Evolutionary conservation across 176 grass and related monocot species (phyloP).

Genomic region (Aechmea fasciata): DNA sequence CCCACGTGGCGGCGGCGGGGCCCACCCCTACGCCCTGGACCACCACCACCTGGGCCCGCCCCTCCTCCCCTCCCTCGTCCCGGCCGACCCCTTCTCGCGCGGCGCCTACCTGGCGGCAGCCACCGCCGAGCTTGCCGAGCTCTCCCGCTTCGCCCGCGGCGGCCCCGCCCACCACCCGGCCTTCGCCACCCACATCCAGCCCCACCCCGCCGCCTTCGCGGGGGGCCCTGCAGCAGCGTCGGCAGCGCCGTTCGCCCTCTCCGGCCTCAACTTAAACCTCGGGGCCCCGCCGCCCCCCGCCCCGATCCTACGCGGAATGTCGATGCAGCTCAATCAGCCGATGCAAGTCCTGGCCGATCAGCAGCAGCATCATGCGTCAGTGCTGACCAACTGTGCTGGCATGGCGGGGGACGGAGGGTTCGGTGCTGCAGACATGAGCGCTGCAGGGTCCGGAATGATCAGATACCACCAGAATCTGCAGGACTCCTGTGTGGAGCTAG

Average conservation of each 20-base stretch:
- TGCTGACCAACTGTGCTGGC: conserved; percentile 19
- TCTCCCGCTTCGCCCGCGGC: conserved; percentile 49
- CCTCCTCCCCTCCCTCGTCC: conserved; percentile 1
- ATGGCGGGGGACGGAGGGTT: conserved; percentile 19
- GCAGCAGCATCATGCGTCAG: no score
- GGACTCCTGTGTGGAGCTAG: conserved; percentile 41
- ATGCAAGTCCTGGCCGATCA: not conserved
- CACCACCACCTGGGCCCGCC: not conserved
- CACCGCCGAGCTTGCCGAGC: conserved; percentile 38
- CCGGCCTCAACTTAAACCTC: conserved; percentile 57
- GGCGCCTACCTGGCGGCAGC: conserved; percentile 25
- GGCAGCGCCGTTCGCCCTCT: conserved; percentile 30
- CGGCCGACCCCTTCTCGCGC: conserved; percentile 34
- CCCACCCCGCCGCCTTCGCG: conserved; percentile 26
- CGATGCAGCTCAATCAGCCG: conserved; percentile 28
- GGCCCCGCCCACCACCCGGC: conserved; percentile 20
- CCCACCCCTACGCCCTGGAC: conserved; percentile 28
- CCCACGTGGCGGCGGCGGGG: conserved; percentile 44
- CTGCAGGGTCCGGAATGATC: conserved; percentile 1
- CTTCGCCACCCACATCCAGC: conserved; percentile 54
- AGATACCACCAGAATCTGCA: conserved; percentile 54
- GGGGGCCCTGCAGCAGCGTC: conserved; percentile 10
- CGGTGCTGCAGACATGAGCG: not conserved
- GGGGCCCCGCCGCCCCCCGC: conserved; percentile 14
- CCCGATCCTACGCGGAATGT: conserved; percentile 21